Base-by-base conservation (phyloP, 2,329 filamentous ascomycete species). In the Alternaria panax region DNA sequence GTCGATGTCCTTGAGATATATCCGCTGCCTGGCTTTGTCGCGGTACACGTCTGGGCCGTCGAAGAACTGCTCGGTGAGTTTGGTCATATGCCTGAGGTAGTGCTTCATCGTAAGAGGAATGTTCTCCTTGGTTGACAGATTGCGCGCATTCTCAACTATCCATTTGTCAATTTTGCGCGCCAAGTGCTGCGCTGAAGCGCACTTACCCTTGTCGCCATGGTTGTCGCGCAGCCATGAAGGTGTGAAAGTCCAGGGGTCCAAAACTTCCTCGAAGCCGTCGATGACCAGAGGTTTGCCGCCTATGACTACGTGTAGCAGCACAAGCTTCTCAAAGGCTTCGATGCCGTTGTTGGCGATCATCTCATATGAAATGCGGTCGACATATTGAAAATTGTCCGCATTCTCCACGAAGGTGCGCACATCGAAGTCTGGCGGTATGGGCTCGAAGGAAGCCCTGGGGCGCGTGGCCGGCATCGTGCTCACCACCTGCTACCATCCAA, bases 1-100 rank as follows among this genome's bases (percentile, higher is more conserved):
- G 76, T 99, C 95, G 59, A 99, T 97, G 74, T 99, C 95, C 73
- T 99, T 99, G 24, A 98, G 81, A 75, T 99, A 99, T 2, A 98
- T 87, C 12, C 95, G 88, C 75, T 99, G 95, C 22, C 91, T 85
- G 36, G 87, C 86, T 62, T 92, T 88, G 64, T 96, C 91, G 60
- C 89, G 89, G 75, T 90, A 97, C 64, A 92, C 94, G 46, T 84
- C 85, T 0, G 87, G 82, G 8, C 84, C 90, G 83, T 81, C 78
- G 66, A 83, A 84, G 72, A 92, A 96, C 74, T 96, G 92, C 51
- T 94, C 90, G 1, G 93, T 88, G 30, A 98, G 86, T 66, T 91
- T 87, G 40, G 87, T 86, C 90, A 98, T 91, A 51, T 93, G 93
- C 64, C 91, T 90, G 32, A 99, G 81, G 78, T 99, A 99, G 76